Evolutionary conservation across 1,284 basidiomycete genomes (phyloP), one percentile per base, ranked within the genome.

Genomic region (Microbotryum saponariae): DNA sequence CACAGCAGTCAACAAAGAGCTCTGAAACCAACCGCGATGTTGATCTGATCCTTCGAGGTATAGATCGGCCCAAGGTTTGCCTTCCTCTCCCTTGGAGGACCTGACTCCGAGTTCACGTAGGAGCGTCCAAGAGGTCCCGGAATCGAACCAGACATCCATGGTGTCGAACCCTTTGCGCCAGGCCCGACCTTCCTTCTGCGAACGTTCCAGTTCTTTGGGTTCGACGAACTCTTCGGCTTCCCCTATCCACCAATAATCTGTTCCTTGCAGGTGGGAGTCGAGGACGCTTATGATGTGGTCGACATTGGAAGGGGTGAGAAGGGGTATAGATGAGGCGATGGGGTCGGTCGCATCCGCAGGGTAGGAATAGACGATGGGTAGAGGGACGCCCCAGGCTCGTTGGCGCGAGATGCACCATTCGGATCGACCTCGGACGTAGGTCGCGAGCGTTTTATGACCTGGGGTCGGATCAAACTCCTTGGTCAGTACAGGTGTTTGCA

Each of bases 351-450:
- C 63, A 58, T 81, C 79, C 54, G 85, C 84, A 1, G 84, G 84
- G 1, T 80, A 79, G 1, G 80, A 75, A 73, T 93, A 84, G 1
- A 99, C 77, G 1, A 90, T 87, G 0, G 93, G 94, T 64, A 99
- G 97, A 1, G 96, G 96, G 1, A 97, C 91, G 37, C 96, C 96
- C 96, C 96, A 98, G 20, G 89, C 87, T 20, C 96, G 87, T 74
- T 99, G 96, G 3, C 96, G 86, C 37, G 94, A 98, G 62, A 99
- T 97, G 74, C 96, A 99, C 96, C 96, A 99, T 77, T 98, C 96
- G 0, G 91, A 91, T 5, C 96, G 88, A 0, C 86, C 87, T 4
- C 80, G 80, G 42, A 97, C 80, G 74, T 92, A 96, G 0, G 91
- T 80, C 67, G 89, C 85, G 6, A 99, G 82, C 3, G 93, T 85